Evolutionary conservation across 2,329 filamentous ascomycete genomes (phyloP).

Genomic region (Dryadomyces quercivorus): DNA sequence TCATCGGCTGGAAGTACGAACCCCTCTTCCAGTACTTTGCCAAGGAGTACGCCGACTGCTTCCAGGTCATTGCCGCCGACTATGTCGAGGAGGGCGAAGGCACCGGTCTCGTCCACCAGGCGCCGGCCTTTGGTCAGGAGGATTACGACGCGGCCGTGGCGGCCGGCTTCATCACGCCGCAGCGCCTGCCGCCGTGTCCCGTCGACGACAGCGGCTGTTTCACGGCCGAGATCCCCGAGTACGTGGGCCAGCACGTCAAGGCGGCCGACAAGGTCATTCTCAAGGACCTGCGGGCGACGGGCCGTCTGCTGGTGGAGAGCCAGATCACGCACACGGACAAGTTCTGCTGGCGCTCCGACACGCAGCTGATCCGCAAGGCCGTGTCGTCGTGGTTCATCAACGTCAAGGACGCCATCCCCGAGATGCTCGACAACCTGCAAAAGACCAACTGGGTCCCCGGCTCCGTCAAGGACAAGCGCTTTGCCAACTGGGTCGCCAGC

Average conservation of each 20-base stretch:
- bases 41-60: conserved; percentile 76
- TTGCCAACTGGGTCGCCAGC: conserved; percentile 82
- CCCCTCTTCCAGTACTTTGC: conserved; percentile 85
- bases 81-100: conserved; percentile 87
- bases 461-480: conserved; percentile 83
- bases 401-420: conserved; percentile 68
- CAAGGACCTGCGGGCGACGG: conserved; percentile 68
- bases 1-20: conserved; percentile 81
- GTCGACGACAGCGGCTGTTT: conserved; percentile 68
- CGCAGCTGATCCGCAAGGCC: conserved; percentile 81
- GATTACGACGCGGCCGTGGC: conserved; percentile 79
- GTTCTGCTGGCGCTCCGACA: conserved; percentile 92
- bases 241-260: conserved; percentile 81
- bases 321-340: conserved; percentile 87
- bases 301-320: conserved; percentile 70
- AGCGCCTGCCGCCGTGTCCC: conserved; percentile 74
- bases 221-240: conserved; percentile 65
- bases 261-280: conserved; percentile 87
- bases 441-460: conserved; percentile 83
- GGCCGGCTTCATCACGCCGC: conserved; percentile 64
- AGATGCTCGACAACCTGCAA: conserved; percentile 86
- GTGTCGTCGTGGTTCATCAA: conserved; percentile 94
- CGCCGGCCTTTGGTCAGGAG: conserved; percentile 89
- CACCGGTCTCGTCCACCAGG: conserved; percentile 88
- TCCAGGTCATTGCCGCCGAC: conserved; percentile 67